Evolutionary conservation across 2,329 filamentous ascomycete species (phyloP).

Genomic region (Trichoderma atrobrunneum): DNA sequence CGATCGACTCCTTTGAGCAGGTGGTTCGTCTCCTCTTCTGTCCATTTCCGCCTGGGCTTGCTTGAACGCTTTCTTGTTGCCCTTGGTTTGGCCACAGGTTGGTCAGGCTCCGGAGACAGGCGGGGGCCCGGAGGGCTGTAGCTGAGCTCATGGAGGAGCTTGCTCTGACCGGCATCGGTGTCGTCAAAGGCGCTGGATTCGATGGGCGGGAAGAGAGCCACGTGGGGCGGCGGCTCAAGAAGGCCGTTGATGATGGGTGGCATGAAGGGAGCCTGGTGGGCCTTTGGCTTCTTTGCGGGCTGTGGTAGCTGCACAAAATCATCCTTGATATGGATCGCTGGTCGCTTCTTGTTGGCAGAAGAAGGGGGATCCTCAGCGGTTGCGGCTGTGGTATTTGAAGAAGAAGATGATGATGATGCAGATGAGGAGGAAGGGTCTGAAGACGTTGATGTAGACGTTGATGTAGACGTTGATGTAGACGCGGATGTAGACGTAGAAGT

Average conservation of each 20-base stretch:
- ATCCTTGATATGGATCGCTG: conserved; percentile 50
- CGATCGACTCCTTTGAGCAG: conserved; percentile 59
- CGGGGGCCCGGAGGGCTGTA: conserved; percentile 28
- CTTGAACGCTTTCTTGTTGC: conserved; percentile 51
- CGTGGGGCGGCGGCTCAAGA: conserved; percentile 59
- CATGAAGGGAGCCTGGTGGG: conserved; percentile 53
- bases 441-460: background rate
- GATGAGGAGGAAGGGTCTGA: background rate
- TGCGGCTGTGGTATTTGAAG: background rate
- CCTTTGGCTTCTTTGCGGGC: conserved; percentile 63
- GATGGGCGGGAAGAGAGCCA: conserved; percentile 63
- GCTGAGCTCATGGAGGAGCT: conserved; percentile 43
- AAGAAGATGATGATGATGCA: background rate
- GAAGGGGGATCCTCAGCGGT: background rate
- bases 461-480: background rate
- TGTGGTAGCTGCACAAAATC: conserved; percentile 64
- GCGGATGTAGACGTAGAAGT: background rate
- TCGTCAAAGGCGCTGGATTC: conserved; percentile 54
- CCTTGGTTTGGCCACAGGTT: conserved; percentile 32
- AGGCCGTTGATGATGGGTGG: conserved; percentile 65
- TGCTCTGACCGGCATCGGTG: conserved; percentile 42
- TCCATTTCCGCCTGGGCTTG: conserved; percentile 62
- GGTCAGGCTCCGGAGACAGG: conserved; percentile 33
- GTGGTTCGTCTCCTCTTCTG: conserved; percentile 62
- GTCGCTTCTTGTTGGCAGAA: conserved; percentile 53